phyloP scores from a whole-genome alignment of 805 yeast genomes.

The Saccharomyces kudriavzevii region DNA sequence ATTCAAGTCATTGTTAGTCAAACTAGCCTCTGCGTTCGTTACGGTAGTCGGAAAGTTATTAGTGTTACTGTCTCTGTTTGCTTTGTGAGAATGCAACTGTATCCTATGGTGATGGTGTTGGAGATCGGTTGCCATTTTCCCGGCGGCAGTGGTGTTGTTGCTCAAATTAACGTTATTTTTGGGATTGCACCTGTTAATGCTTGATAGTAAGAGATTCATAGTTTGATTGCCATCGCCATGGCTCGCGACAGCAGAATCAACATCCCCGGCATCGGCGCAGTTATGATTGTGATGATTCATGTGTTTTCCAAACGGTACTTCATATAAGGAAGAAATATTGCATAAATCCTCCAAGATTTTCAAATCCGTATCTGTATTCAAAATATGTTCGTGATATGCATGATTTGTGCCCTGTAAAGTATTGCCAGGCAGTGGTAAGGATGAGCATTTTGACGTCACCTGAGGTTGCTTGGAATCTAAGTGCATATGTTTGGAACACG shows the following conservation, averaged over 20 bases:
- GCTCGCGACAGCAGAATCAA: conserved; percentile 12
- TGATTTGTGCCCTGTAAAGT: not conserved
- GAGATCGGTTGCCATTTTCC: conserved; percentile 6
- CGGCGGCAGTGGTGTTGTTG: conserved; percentile 3
- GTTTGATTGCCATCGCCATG: not conserved
- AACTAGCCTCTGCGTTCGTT: not conserved
- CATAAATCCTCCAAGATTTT: conserved; percentile 28
- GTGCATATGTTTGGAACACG: not conserved
- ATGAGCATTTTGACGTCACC: not conserved
- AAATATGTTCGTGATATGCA: conserved; percentile 15
- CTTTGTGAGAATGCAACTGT: conserved; percentile 30
- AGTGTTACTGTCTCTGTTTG: not conserved
- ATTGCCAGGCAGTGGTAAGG: not conserved
- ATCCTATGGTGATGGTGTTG: conserved; percentile 35
- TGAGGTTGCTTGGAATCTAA: not conserved
- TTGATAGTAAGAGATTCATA: not conserved
- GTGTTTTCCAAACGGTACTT: conserved; percentile 28
- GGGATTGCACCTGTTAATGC: not conserved
- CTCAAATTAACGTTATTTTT: conserved; percentile 1
- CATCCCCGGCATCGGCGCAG: conserved; percentile 11
- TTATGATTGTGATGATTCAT: conserved; percentile 19
- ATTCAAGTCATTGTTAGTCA: not conserved
- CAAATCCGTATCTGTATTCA: conserved; percentile 22
- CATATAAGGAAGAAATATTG: conserved; percentile 29
- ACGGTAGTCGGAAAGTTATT: not conserved